phyloP scores from a whole-genome alignment of 192 early-diverging fungal genomes.

The Linnemannia hyalina region DNA sequence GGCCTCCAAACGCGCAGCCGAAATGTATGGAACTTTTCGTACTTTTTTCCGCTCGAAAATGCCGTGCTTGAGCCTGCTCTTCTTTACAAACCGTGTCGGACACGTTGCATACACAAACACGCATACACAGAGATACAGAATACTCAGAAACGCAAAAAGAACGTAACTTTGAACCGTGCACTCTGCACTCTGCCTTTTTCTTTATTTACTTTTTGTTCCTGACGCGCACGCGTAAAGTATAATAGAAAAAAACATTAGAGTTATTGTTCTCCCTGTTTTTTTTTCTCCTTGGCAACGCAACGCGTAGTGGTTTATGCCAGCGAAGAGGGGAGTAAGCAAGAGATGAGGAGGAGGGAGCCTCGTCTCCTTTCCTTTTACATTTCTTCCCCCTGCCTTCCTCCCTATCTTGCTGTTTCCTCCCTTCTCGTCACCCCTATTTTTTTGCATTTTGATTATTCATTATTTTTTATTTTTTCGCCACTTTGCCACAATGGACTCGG shows the following conservation, averaged over 20 bases:
- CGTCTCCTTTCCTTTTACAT: not conserved
- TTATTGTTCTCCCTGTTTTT: too few relatives aligned
- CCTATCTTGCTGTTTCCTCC: not conserved
- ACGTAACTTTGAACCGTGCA: too few relatives aligned
- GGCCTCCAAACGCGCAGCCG: slow-evolving; percentile 4
- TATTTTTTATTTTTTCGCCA: not conserved
- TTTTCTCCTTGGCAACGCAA: not conserved
- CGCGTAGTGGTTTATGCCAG: not conserved
- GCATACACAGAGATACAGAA: not conserved
- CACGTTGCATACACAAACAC: not conserved
- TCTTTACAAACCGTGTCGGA: not conserved
- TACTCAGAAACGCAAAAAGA: too few relatives aligned
- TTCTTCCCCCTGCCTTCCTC: not conserved
- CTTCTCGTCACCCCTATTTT: not conserved
- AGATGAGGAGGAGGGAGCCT: not conserved
- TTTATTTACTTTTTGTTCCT: too few relatives aligned
- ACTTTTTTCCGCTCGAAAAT: not conserved
- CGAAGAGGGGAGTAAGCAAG: not conserved
- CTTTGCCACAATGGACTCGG: not conserved
- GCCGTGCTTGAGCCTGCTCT: not conserved
- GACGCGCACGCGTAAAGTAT: too few relatives aligned
- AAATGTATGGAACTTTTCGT: slow-evolving; percentile 2
- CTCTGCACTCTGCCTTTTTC: too few relatives aligned
- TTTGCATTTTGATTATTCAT: not conserved
- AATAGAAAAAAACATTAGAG: too few relatives aligned